Percentiles rank a stretch among this genome's conserved stretches.
Conservation (phyloP, 192 early-diverging fungal genomes). For the Coemansia erecta region DNA sequence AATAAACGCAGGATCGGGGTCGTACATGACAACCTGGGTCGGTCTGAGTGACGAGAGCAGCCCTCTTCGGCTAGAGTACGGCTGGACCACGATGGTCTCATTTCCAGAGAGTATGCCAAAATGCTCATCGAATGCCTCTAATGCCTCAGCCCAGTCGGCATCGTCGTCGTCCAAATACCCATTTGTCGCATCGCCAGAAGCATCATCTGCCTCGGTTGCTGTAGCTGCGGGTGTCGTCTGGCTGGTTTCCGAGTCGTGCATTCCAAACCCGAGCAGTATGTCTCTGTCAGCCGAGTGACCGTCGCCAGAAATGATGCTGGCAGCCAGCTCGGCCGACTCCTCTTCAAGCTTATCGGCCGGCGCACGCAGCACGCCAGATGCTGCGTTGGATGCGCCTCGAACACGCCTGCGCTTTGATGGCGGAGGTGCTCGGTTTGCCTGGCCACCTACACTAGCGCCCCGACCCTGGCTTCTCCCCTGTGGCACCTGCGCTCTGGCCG, state of each 20-base stretch:
- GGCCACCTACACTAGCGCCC: background rate
- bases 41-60: conserved; percentile 71
- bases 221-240: background rate
- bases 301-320: conserved; percentile 14
- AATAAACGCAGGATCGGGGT: conserved; percentile 85
- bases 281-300: background rate
- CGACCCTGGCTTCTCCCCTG: background rate
- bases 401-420: conserved; percentile 55
- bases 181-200: background rate
- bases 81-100: conserved; percentile 55
- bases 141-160: conserved; percentile 41
- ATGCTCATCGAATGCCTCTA: conserved; percentile 24
- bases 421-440: conserved; percentile 28
- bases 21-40: conserved; percentile 85
- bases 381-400: conserved; percentile 51
- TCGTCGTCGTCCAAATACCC: conserved; percentile 28
- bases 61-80: conserved; percentile 65
- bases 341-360: conserved; percentile 30
- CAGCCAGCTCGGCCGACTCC: conserved; percentile 33
- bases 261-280: background rate
- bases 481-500: conserved; percentile 3
- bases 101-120: conserved; percentile 29
- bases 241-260: background rate
- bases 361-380: conserved; percentile 27
- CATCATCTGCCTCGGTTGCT: background rate